These are phyloP conservation scores for Athelia sp. DNA, from an alignment of 1,284 basidiomycete species.

Conservation along the genomic window DNA sequence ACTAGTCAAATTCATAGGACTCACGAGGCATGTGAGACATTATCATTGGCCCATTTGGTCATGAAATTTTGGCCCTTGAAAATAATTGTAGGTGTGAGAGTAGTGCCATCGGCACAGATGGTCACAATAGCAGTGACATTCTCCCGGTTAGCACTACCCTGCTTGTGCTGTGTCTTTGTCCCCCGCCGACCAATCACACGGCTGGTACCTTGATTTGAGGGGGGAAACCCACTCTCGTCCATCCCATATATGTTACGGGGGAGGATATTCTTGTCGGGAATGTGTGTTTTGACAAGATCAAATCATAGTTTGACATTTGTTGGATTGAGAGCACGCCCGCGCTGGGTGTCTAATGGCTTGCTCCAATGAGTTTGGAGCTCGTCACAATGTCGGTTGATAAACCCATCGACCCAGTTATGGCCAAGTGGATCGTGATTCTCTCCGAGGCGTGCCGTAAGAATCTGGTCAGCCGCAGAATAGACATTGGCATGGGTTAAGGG, in stretches of 20 bases:
- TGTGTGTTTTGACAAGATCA: constrained; percentile 13
- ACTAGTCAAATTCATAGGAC: constrained; percentile 5
- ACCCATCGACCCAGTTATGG: neutral
- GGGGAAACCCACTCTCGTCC: constrained; percentile 29
- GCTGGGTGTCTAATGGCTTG: constrained; percentile 20
- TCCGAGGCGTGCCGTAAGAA: neutral
- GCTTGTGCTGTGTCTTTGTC: constrained; percentile 25
- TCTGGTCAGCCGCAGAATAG: neutral
- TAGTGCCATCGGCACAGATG: constrained; percentile 28
- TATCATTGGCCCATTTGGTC: constrained; percentile 21
- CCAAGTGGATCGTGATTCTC: neutral
- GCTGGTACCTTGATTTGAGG: constrained; percentile 15
- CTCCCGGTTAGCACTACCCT: constrained; percentile 20
- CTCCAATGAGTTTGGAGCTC: constrained; percentile 20
- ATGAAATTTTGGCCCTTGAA: constrained; percentile 29
- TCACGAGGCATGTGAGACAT: constrained; percentile 20
- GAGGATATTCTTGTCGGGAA: constrained; percentile 15
- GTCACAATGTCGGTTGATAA: constrained; percentile 7
- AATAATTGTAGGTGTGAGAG: constrained; percentile 24
- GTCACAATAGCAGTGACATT: constrained; percentile 29
- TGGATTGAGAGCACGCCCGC: constrained; percentile 21
- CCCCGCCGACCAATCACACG: constrained; percentile 18
- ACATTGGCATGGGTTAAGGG: constrained; percentile 7
- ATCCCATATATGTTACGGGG: constrained; percentile 26
- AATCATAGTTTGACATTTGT: constrained; percentile 19